Evolutionary conservation across 139 green algal genomes (phyloP), one percentile per base, ranked within the genome.

Genomic region (Gonium pectorale): DNA sequence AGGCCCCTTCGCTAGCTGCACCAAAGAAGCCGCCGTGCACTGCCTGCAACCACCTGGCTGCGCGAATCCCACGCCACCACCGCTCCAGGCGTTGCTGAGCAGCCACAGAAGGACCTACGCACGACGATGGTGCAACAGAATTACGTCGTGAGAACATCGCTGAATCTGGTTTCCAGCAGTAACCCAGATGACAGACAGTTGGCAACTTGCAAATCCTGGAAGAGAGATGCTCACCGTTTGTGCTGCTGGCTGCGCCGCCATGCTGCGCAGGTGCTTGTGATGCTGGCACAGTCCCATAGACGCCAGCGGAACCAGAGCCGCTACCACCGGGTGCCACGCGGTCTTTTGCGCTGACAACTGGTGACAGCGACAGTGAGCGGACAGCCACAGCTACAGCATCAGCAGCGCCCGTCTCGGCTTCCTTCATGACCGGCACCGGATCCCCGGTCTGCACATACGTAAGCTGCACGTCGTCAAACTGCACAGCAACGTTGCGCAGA

Each of bases 391-490:
- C n/a, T 3, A 71, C 35, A 24, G 56, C 44, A 15, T 75, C 68
- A 3, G 56, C 31, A 24, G 69, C 62, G 26, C 19, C 49, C 6
- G 2, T 9, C 2, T 46, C 41, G 0, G 35, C 1, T 5, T 5
- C 21, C 43, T 15, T n/a, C 3, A 41, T 15, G 27, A 73, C 35
- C 21, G 83, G 83, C 0, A 7, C 72, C 2, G 72, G 83, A 5
- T 88, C 72, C 8, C 83, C 83, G 1, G 67, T 56, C 64, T 88
- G 83, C 27, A 70, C 26, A 40, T 88, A 88, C 71, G 79, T 17
- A 26, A 88, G 8, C 13, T n/a, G 9, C 24, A 44, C 31, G 37
- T 83, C 72, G 0, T 40, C n/a, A 33, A 83, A 2, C 0, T 70
- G 21, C n/a, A 88, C 37, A 7, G 46, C n/a, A 2, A 88, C 31